Evolutionary conservation across 1,284 basidiomycete species (phyloP).

Genomic region (Ustilago vetiveriae): DNA sequence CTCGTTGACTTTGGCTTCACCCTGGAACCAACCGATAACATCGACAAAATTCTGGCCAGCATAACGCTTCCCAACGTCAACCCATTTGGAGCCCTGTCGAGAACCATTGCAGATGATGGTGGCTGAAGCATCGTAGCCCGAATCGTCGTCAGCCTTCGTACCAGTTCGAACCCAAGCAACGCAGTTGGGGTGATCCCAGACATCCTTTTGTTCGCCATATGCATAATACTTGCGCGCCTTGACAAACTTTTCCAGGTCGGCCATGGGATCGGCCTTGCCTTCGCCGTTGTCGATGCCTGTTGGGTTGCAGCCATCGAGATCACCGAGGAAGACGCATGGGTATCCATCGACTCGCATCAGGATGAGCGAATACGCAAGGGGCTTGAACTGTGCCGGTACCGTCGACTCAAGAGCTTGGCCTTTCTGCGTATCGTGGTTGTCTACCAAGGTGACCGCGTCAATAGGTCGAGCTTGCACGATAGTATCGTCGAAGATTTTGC

Average conservation of each 20-base stretch:
- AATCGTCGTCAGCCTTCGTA: constrained; percentile 23
- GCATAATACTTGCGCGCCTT: constrained; percentile 71
- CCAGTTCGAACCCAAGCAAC: constrained; percentile 54
- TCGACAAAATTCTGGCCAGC: constrained; percentile 52
- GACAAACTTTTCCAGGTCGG: constrained; percentile 69
- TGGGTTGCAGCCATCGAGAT: constrained; percentile 73
- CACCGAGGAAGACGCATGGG: constrained; percentile 94
- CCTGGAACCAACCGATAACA: constrained; percentile 54
- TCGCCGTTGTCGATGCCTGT: constrained; percentile 46
- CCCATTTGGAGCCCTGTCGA: constrained; percentile 47
- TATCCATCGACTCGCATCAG: constrained; percentile 83
- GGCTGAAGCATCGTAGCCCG: constrained; percentile 50
- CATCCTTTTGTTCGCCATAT: constrained; percentile 70
- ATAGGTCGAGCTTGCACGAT: constrained; percentile 72
- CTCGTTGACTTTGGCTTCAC: constrained; percentile 42
- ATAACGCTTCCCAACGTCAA: constrained; percentile 51
- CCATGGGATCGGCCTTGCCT: constrained; percentile 67
- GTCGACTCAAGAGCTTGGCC: constrained; percentile 71
- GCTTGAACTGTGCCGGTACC: constrained; percentile 72
- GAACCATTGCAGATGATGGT: constrained; percentile 56
- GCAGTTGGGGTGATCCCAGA: constrained; percentile 57
- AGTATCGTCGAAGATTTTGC: constrained; percentile 73
- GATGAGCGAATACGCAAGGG: constrained; percentile 81
- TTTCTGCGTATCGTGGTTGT: constrained; percentile 71
- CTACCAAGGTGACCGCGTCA: constrained; percentile 73